Percentiles rank a stretch among this genome's conserved stretches.
These are phyloP conservation scores for Linum trigynum DNA, from an alignment of 345 rosid genomes.

Conservation along the genomic window DNA sequence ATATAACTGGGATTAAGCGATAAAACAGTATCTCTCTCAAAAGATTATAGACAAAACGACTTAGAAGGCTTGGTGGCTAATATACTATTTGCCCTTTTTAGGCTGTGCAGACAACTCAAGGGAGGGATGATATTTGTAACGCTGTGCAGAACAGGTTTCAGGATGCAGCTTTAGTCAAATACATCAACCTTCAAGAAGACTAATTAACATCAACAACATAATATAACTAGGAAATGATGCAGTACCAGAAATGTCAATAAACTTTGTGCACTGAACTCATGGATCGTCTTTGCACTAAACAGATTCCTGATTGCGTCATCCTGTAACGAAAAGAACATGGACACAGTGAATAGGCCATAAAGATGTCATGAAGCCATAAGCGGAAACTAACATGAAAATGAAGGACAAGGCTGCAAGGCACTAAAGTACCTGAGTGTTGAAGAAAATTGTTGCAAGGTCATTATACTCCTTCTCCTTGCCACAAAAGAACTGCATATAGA, in stretches of 20 bases:
- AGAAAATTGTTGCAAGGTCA: conserved; percentile 96
- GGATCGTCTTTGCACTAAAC: conserved; percentile 96
- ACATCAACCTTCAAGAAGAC: neutral
- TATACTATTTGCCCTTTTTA: no score
- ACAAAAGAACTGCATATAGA: conserved; percentile 66
- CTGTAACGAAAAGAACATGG: conserved; percentile 29
- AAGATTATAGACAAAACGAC: no score
- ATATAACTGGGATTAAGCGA: neutral
- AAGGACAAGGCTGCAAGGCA: conserved; percentile 1
- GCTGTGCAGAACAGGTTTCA: neutral
- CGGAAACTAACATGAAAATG: conserved; percentile 5
- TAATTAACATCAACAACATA: neutral
- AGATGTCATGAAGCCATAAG: neutral
- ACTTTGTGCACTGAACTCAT: conserved; percentile 90
- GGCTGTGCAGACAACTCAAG: no score
- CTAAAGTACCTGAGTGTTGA: conserved; percentile 77
- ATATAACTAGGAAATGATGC: neutral
- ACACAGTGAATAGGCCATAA: neutral
- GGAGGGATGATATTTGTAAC: neutral
- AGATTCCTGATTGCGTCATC: conserved; percentile 98
- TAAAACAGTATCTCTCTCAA: neutral
- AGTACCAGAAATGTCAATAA: conserved; percentile 86
- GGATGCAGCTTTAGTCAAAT: neutral
- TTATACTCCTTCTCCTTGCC: conserved; percentile 72
- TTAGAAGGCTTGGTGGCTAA: no score